phyloP scores from a whole-genome alignment of 2,329 filamentous ascomycete species.

The Hysterium pulicare region DNA sequence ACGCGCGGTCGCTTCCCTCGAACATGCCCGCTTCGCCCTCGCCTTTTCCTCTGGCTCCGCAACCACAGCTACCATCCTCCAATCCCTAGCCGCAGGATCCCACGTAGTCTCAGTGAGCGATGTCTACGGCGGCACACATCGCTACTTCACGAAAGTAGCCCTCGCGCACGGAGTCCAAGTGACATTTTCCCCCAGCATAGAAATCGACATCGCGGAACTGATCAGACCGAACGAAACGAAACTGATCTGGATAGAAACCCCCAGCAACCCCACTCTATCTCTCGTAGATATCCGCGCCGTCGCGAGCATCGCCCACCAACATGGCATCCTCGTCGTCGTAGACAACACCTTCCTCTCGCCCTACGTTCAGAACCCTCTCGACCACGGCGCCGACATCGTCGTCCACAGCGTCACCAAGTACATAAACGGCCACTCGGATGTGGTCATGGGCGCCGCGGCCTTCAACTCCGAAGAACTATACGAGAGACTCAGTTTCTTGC shows the following conservation, averaged over 20 bases:
- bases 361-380: constrained; percentile 93
- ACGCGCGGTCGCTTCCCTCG: constrained; percentile 81
- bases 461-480: constrained; percentile 84
- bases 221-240: constrained; percentile 81
- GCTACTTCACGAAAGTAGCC: constrained; percentile 98
- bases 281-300: constrained; percentile 91
- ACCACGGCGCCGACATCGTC: constrained; percentile 93
- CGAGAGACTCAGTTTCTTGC: constrained; percentile 78
- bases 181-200: constrained; percentile 90
- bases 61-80: constrained; percentile 87
- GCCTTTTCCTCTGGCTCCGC: constrained; percentile 94
- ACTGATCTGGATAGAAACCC: constrained; percentile 94
- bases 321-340: constrained; percentile 92
- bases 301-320: constrained; percentile 75
- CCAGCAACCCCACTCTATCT: constrained; percentile 89
- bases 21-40: constrained; percentile 87
- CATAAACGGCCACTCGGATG: constrained; percentile 95
- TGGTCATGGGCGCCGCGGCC: constrained; percentile 94
- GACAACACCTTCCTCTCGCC: constrained; percentile 98
- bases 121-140: constrained; percentile 95
- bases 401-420: constrained; percentile 98
- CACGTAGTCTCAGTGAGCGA: constrained; percentile 97
- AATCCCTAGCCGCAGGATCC: constrained; percentile 83
- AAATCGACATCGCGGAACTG: constrained; percentile 78
- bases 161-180: constrained; percentile 91